These are phyloP conservation scores for Coniosporium apollinis DNA, from an alignment of 495 filamentous ascomycete genomes.

Conservation along the genomic window DNA sequence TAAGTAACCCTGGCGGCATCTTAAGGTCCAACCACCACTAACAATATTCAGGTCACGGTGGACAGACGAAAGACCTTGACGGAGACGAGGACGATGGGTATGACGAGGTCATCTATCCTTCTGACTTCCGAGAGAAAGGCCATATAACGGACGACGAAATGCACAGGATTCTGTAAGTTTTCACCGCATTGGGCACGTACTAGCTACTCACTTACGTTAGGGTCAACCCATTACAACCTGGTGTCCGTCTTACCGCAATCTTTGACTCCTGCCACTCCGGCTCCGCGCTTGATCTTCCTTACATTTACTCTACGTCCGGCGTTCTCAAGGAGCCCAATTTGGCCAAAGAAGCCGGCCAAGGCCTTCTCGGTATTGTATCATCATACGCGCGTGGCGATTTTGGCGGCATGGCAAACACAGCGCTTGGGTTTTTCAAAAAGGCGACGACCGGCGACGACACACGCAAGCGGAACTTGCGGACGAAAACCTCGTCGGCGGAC, in stretches of 20 bases:
- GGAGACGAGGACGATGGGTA: slow-evolving; percentile 92
- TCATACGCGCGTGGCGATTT: slow-evolving; percentile 85
- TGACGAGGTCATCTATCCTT: slow-evolving; percentile 95
- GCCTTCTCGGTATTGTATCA: slow-evolving; percentile 74
- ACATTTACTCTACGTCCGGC: slow-evolving; percentile 86
- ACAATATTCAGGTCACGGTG: slow-evolving; percentile 60
- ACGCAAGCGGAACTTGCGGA: slow-evolving; percentile 61
- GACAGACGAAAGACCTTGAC: slow-evolving; percentile 89
- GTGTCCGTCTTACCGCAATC: slow-evolving; percentile 87
- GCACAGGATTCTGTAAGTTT: slow-evolving; percentile 72
- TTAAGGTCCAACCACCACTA: not conserved
- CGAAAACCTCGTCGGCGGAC: slow-evolving; percentile 88
- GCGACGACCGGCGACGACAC: slow-evolving; percentile 70
- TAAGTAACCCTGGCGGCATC: slow-evolving; percentile 24
- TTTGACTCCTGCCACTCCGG: slow-evolving; percentile 99
- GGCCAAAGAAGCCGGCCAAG: slow-evolving; percentile 93
- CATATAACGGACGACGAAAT: slow-evolving; percentile 98
- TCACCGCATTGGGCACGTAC: not conserved
- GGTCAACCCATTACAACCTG: slow-evolving; percentile 59
- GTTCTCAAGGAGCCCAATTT: slow-evolving; percentile 96
- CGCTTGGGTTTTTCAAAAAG: slow-evolving; percentile 85
- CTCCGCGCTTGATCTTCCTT: slow-evolving; percentile 87
- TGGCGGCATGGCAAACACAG: slow-evolving; percentile 60
- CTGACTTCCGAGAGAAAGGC: slow-evolving; percentile 77
- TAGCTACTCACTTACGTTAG: slow-evolving; percentile 10